Evolutionary conservation across 1,284 basidiomycete genomes (phyloP), one percentile per base, ranked within the genome.

Genomic region (Ceratobasidium sp.): DNA sequence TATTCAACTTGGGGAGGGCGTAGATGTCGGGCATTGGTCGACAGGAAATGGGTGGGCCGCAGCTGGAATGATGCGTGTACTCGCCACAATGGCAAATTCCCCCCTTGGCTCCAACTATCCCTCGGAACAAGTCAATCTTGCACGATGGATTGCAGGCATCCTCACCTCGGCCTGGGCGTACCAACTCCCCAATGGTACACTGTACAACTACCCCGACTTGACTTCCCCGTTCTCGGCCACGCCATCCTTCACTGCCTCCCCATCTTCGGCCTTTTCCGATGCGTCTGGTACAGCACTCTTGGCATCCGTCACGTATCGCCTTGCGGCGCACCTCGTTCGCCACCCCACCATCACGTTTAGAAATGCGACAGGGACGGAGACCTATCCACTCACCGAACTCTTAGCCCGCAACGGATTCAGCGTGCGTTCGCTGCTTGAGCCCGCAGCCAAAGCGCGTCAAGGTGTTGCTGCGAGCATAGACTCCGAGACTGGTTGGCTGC

Each of bases 1-100:
- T 82, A 86, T 76, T 83, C 87, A 65, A 77, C 54, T 35, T 62
- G 71, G 58, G 29, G 69, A 5, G 8, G 76, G 74, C 69, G 72
- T 74, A 40, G 86, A 87, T 72, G 71, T 78, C 0, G 82, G 83
- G 1, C 74, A 85, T 20, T 89, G 87, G 87, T 82, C 82, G 0
- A 86, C 86, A 76, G 78, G 80, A 6, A 81, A 80, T 71, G 80
- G 73, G 1, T 82, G 80, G 80, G 80, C 80, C 4, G 80, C 79
- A 34, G 75, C 77, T 3, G 80, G 80, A 10, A 81, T 81, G 76
- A 76, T 81, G 8, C 80, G 83, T 3, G 82, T 85, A 8, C 77
- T 84, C 8, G 82, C 80, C 22, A 81, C 83, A 0, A 78, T 85
- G 31, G 73, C 80, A 31, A 82, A 82, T 70, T 80, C 82, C 0